A percentile compares a stretch with the other conserved stretches of the same genome.
Evolutionary conservation across 805 yeast species (phyloP).

Genomic region (Ogataea angusta): DNA sequence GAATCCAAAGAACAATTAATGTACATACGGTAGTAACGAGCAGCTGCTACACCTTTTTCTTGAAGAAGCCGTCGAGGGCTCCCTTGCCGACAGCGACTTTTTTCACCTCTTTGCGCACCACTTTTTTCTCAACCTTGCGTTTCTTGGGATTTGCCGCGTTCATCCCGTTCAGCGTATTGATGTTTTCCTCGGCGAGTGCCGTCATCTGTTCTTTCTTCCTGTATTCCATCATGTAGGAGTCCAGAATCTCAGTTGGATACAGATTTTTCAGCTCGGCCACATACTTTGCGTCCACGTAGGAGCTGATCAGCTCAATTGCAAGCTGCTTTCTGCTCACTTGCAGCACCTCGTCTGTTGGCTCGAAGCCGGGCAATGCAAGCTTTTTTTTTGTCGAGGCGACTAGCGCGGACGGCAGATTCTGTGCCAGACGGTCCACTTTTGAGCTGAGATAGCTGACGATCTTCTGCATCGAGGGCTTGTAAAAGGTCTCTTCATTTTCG

Average conservation of each 20-base stretch:
- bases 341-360: slow-evolving; percentile 35
- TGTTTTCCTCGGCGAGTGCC: slow-evolving; percentile 30
- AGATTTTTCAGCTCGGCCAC: slow-evolving; percentile 22
- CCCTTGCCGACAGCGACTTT: slow-evolving; percentile 57
- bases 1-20: background rate
- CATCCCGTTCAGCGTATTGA: slow-evolving; percentile 30
- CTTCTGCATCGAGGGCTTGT: slow-evolving; percentile 40
- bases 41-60: slow-evolving; percentile 26
- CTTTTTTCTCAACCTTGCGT: slow-evolving; percentile 27
- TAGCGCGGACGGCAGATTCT: slow-evolving; percentile 37
- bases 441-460: slow-evolving; percentile 37
- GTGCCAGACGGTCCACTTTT: slow-evolving; percentile 37
- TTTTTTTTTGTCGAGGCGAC: slow-evolving; percentile 8
- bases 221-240: slow-evolving; percentile 18
- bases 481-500: slow-evolving; percentile 45
- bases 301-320: slow-evolving; percentile 47
- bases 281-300: slow-evolving; percentile 37
- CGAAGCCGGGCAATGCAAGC: slow-evolving; percentile 28
- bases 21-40: slow-evolving; percentile 6
- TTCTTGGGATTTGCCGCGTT: slow-evolving; percentile 18
- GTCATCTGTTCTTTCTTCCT: slow-evolving; percentile 22
- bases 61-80: slow-evolving; percentile 67
- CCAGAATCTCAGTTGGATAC: slow-evolving; percentile 22
- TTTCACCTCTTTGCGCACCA: slow-evolving; percentile 35
- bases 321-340: slow-evolving; percentile 36